phyloP scores from a whole-genome alignment of 768 basidiomycete genomes.

The Phylloporus rhodoxanthus region DNA sequence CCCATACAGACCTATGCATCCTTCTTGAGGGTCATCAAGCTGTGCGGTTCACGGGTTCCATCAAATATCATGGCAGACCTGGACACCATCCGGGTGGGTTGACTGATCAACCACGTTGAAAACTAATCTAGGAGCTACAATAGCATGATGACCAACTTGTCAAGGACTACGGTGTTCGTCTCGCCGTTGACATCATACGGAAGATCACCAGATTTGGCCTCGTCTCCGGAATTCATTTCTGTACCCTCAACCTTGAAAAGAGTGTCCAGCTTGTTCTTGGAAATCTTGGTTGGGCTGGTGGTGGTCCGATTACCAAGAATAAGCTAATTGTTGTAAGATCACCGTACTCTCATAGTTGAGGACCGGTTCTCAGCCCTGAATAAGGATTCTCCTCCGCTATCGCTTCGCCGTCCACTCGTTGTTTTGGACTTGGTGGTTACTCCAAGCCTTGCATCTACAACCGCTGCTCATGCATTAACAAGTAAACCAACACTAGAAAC shows the following conservation, averaged over 20 bases:
- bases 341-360: conserved; percentile 10
- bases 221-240: conserved; percentile 82
- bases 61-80: conserved; percentile 56
- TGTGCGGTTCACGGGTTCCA: conserved; percentile 80
- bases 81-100: conserved; percentile 67
- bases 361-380: conserved; percentile 6
- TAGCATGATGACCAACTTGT: conserved; percentile 91
- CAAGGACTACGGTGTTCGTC: conserved; percentile 87
- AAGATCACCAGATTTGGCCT: conserved; percentile 50
- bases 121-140: not conserved
- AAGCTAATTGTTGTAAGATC: conserved; percentile 57
- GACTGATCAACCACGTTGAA: not conserved
- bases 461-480: conserved; percentile 53
- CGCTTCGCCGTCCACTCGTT: conserved; percentile 24
- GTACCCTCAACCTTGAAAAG: conserved; percentile 95
- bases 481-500: conserved; percentile 42
- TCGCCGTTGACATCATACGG: conserved; percentile 77
- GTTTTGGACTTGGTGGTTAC: conserved; percentile 47
- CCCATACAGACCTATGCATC: conserved; percentile 96
- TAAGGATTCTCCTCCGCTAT: conserved; percentile 39
- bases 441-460: conserved; percentile 56
- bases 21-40: conserved; percentile 83
- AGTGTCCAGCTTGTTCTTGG: conserved; percentile 86
- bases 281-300: conserved; percentile 63
- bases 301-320: conserved; percentile 43